These are phyloP conservation scores for Wickerhamiella qilinensis DNA, from an alignment of 805 yeast genomes.

Conservation along the genomic window DNA sequence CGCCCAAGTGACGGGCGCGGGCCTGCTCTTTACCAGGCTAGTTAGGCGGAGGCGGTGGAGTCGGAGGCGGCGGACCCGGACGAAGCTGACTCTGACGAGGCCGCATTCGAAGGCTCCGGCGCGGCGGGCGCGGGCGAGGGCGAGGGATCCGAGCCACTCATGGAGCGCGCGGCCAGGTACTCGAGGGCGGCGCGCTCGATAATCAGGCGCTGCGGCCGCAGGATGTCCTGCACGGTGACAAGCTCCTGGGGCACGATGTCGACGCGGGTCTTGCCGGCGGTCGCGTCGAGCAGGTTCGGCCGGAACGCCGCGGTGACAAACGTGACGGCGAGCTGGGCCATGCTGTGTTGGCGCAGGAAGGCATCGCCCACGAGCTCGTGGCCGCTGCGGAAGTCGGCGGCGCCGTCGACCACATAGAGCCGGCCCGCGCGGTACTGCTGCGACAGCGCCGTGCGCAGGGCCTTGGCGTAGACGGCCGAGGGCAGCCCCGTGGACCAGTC, in stretches of 20 bases:
- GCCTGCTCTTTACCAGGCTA: too few relatives aligned
- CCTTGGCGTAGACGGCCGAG: slow-evolving; percentile 51
- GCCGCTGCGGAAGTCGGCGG: slow-evolving; percentile 21
- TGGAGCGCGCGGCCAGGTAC: slow-evolving; percentile 36
- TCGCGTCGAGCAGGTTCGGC: slow-evolving; percentile 43
- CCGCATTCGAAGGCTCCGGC: not conserved
- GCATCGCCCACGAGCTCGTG: slow-evolving; percentile 32
- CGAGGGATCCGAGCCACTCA: too few relatives aligned
- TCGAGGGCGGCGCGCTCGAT: slow-evolving; percentile 60
- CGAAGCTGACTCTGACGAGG: too few relatives aligned
- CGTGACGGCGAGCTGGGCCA: slow-evolving; percentile 25
- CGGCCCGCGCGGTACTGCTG: slow-evolving; percentile 63
- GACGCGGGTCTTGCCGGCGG: slow-evolving; percentile 36
- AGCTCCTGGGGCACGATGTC: slow-evolving; percentile 60
- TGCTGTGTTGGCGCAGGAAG: slow-evolving; percentile 31
- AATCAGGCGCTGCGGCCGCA: slow-evolving; percentile 60
- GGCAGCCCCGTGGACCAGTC: slow-evolving; percentile 74
- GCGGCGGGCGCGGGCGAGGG: not conserved
- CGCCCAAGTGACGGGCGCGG: too few relatives aligned
- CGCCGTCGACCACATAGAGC: slow-evolving; percentile 49
- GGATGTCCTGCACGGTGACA: slow-evolving; percentile 66
- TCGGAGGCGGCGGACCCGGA: too few relatives aligned
- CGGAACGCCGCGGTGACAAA: slow-evolving; percentile 51
- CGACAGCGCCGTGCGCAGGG: slow-evolving; percentile 69
- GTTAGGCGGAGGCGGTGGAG: too few relatives aligned